Evolutionary conservation across 116 monocot species (phyloP).

Genomic region (Iris pallida): DNA sequence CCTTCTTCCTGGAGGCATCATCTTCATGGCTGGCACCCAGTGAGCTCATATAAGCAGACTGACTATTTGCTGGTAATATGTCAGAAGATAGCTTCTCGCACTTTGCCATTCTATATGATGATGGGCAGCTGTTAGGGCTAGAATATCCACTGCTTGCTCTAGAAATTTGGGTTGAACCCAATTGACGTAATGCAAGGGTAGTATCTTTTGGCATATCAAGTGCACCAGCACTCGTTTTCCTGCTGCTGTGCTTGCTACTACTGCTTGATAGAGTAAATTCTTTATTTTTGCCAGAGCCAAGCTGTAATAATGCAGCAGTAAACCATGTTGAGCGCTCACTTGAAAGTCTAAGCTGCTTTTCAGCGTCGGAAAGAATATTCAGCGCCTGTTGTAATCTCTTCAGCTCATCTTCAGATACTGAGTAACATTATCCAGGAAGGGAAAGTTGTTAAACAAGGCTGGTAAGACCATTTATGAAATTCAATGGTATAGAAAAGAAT

Average conservation of each 20-base stretch:
- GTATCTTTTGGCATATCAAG: conserved; percentile 13
- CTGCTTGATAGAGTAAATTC: conserved; percentile 41
- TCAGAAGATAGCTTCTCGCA: conserved; percentile 5
- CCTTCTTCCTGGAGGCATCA: conserved; percentile 10
- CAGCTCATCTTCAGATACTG: conserved; percentile 49
- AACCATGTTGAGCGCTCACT: conserved; percentile 82
- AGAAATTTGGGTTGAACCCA: conserved; percentile 14
- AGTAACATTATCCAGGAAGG: conserved; percentile 3
- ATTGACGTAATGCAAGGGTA: conserved; percentile 3
- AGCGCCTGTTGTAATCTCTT: conserved; percentile 67
- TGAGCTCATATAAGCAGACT: conserved; percentile 8
- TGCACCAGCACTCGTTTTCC: conserved; percentile 5
- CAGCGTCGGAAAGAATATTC: conserved; percentile 78
- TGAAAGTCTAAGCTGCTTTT: conserved; percentile 64
- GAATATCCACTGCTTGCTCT: conserved; percentile 14
- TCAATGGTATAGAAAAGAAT: too few species aligned
- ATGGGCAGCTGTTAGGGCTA: conserved; percentile 1
- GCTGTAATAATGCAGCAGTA: conserved; percentile 74
- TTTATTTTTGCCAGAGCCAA: conserved; percentile 41
- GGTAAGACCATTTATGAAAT: too few species aligned
- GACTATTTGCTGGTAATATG: conserved; percentile 3
- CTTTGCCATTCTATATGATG: conserved; percentile 3
- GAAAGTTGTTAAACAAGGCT: neutral
- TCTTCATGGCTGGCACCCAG: neutral
- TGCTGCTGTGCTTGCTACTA: conserved; percentile 35